phyloP scores from a whole-genome alignment of 257 asterid genomes.

The Scutellaria galericulata region DNA sequence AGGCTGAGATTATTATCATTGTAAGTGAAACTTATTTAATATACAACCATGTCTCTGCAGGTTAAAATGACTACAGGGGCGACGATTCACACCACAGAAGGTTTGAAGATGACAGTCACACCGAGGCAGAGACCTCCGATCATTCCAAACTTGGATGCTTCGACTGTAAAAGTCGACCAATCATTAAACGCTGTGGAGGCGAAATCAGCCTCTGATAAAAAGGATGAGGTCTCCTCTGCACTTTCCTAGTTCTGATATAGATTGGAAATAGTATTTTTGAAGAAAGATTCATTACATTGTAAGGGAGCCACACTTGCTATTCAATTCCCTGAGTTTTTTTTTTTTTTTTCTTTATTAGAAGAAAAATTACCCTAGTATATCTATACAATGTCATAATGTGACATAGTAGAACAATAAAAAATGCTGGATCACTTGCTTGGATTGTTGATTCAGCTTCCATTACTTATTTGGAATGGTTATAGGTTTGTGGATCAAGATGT shows the following conservation, averaged over 20 bases:
- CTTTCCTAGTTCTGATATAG: slow-evolving; percentile 34
- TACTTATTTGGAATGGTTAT: not conserved
- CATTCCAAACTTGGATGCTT: slow-evolving; percentile 61
- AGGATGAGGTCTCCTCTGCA: slow-evolving; percentile 56
- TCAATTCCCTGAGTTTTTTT: not conserved
- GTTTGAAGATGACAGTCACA: slow-evolving; percentile 86
- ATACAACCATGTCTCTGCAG: slow-evolving; percentile 45
- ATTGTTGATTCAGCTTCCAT: not conserved
- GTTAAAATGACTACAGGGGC: slow-evolving; percentile 98
- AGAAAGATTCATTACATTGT: slow-evolving; percentile 1
- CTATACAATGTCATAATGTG: not conserved
- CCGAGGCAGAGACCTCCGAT: slow-evolving; percentile 65
- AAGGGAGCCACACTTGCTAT: slow-evolving; percentile 23
- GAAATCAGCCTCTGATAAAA: slow-evolving; percentile 45
- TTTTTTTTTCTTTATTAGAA: not conserved
- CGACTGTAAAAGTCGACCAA: slow-evolving; percentile 50
- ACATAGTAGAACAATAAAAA: not conserved
- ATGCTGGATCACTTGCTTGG: slow-evolving; percentile 9
- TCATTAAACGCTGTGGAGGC: slow-evolving; percentile 39
- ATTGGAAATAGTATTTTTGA: not conserved
- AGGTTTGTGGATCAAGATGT: not conserved
- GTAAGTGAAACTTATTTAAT: not conserved
- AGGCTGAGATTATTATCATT: not conserved
- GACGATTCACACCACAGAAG: slow-evolving; percentile 94
- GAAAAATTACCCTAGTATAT: not conserved